Base-by-base conservation (phyloP, 345 rosid genomes). In the Punica granatum region DNA sequence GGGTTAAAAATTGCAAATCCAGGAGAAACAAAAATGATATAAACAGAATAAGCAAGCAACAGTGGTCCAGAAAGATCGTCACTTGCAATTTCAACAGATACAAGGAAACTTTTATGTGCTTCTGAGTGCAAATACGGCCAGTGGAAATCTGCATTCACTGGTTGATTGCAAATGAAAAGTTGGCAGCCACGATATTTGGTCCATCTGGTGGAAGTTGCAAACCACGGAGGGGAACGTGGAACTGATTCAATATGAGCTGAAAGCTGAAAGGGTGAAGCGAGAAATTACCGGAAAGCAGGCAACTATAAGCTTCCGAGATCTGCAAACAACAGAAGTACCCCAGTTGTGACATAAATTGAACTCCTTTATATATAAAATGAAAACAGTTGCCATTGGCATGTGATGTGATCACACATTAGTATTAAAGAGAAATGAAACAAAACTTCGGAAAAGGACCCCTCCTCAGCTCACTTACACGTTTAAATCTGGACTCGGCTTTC, bases 401-500 rank as follows among this genome's bases (percentile, higher is more conserved):
- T 15, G 51, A 46, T 46, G n/a, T n/a, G n/a, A n/a, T n/a, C n/a
- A n/a, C n/a, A n/a, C n/a, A n/a, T n/a, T n/a, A n/a, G n/a, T n/a
- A n/a, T n/a, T n/a, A n/a, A n/a, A n/a, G n/a, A n/a, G n/a, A n/a
- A n/a, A n/a, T n/a, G n/a, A n/a, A n/a, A n/a, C n/a, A n/a, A n/a
- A n/a, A 37, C 41, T 30, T 21, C 21, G 25, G 33, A 4, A 16
- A 37, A 41, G n/a, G 28, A 51, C 58, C 8, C 3, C 6, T 11
- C 16, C 32, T 14, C 31, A 18, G 14, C 25, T n/a, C 21, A 61
- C 37, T 60, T 60, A 66, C 96, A 78, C 75, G 69, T 81, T 93
- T 93, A 81, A 93, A 93, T 74, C 68, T 76, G 58, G 94, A 93
- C 79, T 90, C 98, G 0, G 92, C 98, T 44, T 33, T 48, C 14